A percentile compares a stretch with the other conserved stretches of the same genome.
Conservation (phyloP, 306 rosid genomes). For the Trifolium repens region DNA sequence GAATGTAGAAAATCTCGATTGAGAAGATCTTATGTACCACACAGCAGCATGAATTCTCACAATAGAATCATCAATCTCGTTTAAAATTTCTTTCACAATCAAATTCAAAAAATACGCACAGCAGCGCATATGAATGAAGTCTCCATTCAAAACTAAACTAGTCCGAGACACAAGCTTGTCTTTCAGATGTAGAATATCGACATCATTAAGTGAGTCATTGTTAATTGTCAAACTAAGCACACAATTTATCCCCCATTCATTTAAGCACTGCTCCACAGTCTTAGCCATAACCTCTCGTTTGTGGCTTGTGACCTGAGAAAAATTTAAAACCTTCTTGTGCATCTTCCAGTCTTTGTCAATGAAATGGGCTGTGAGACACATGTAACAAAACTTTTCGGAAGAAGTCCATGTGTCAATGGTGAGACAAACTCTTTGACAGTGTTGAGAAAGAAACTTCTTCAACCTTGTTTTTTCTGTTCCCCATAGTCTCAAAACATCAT, state of each 20-base stretch:
- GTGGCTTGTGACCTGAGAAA: background rate
- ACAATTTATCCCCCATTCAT: background rate
- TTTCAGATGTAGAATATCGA: background rate
- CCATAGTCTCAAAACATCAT: constrained; percentile 8
- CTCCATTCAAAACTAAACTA: constrained; percentile 29
- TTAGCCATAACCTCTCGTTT: background rate
- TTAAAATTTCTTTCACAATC: constrained; percentile 17
- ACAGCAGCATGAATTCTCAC: constrained; percentile 7
- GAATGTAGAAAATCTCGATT: constrained; percentile 10
- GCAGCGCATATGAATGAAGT: constrained; percentile 6
- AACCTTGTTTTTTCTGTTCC: background rate
- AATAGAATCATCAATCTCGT: constrained; percentile 14
- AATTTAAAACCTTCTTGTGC: constrained; percentile 21
- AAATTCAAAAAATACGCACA: constrained; percentile 2
- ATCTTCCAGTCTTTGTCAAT: constrained; percentile 17
- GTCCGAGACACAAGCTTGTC: background rate
- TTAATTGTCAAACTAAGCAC: constrained; percentile 12
- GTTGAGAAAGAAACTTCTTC: constrained; percentile 20
- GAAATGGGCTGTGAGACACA: constrained; percentile 20
- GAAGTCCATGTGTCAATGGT: constrained; percentile 23
- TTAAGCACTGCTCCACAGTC: constrained; percentile 8
- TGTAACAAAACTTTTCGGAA: background rate
- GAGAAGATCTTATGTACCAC: constrained; percentile 7
- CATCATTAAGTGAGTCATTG: background rate
- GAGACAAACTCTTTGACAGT: constrained; percentile 17